Evolutionary conservation across 2,329 filamentous ascomycete species (phyloP), one percentile per base, ranked within the genome.

Genomic region (Lizonia empirigonia): DNA sequence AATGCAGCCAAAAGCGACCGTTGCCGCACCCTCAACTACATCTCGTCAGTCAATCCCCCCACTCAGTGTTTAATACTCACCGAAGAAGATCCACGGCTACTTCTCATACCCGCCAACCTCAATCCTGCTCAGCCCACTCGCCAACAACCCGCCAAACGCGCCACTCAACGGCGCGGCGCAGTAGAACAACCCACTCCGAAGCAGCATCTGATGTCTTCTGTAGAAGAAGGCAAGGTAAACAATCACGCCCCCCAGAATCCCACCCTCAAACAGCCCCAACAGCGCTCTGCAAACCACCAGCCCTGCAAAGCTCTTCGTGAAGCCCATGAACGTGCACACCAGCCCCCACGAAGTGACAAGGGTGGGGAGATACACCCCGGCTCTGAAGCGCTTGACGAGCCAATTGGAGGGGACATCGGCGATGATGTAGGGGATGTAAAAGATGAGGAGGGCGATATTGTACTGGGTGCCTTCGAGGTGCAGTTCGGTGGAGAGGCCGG

Each of bases 151-250:
- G 19, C 76, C 75, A 61, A 77, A 75, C 0, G 74, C 74, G 7
- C 74, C 74, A 24, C 62, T 68, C 0, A 77, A 55, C 4, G 74
- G 74, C n/a, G 69, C 69, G 3, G 67, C 70, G 26, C 63, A 72
- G 36, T 72, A 71, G 50, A 70, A 73, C n/a, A 72, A 44, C 2
- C 73, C 73, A 24, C 75, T 70, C 1, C 76, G 59, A 37, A 76
- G 70, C 54, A 78, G 63, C 37, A 77, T 62, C 40, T 76, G 63
- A 50, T 76, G 72, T 7, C 75, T 59, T 5, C 67, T 60, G 52
- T 77, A 77, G 50, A 76, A 77, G 69, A 76, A 76, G 12, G 69
- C 68, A 4, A 77, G 64, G 34, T 76, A 77, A 1, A 76, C 61
- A 18, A 76, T 71, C 47, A 77, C 74, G 7, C 73, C 74, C 5